phyloP scores from a whole-genome alignment of 176 grass and related monocot species.

The Musa acuminata region DNA sequence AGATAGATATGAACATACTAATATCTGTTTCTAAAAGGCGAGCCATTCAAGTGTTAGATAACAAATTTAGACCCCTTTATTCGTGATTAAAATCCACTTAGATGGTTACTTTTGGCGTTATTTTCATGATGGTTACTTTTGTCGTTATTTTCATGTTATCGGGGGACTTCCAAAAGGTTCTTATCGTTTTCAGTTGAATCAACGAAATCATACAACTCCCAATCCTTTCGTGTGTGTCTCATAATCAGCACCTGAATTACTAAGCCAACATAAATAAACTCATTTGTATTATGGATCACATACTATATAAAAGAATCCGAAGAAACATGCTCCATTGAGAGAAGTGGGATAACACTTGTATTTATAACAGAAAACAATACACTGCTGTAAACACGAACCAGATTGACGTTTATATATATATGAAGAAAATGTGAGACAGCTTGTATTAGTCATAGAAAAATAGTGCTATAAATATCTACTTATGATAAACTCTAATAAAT shows the following conservation, averaged over 20 bases:
- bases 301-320: background rate
- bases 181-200: no score
- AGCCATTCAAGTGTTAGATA: no score
- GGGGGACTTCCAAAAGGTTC: no score
- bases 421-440: no score
- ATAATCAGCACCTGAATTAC: background rate
- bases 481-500: background rate
- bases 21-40: background rate
- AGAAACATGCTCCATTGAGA: background rate
- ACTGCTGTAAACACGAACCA: no score
- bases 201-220: no score
- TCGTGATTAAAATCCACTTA: background rate
- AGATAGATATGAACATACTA: background rate
- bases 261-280: background rate
- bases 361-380: no score
- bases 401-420: no score
- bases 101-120: background rate
- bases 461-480: background rate
- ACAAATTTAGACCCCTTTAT: background rate
- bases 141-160: background rate
- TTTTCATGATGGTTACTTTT: no score
- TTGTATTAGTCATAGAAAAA: background rate
- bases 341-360: background rate
- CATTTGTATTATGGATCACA: background rate
- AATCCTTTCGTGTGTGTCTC: background rate